Evolutionary conservation across 2,329 filamentous ascomycete genomes (phyloP), one percentile per base, ranked within the genome.

Genomic region (Didymella glomerata): DNA sequence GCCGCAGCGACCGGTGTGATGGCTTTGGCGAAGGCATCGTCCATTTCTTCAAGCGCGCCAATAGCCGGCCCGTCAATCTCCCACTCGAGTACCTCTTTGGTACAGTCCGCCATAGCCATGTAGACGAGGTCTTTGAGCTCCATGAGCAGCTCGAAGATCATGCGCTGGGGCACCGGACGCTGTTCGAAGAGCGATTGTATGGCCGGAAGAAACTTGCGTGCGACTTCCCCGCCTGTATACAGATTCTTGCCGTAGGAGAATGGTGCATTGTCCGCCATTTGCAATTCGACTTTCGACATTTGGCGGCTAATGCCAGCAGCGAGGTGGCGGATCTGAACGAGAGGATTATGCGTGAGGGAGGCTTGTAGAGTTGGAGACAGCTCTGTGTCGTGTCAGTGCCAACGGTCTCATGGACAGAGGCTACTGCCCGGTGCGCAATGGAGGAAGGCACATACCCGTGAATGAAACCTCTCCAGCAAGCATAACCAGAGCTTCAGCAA

Each of bases 101-200:
- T 64, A 36, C 70, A 74, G 11, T 65, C 66, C 18, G 61, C 51
- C 67, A 73, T 73, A 9, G 67, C 71, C 45, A 64, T 45, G 34
- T 69, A 73, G 1, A 74, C 59, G 3, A 75, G 50, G 20, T 76
- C 73, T 46, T 76, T 76, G 11, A 74, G 49, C 38, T 76, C 73
- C 68, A 76, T 70, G 11, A 75, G 58, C 3, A 76, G 48, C 44
- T 76, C 73, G 40, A 75, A 74, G 27, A 74, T 74, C 70, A 76
- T 75, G 16, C 72, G 65, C 22, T 74, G 71, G 4, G 73, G 73
- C 20, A 70, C 57, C 0, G 71, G 73, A 6, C 59, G 61, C 40
- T 74, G 72, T 34, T 71, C 60, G 57, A 76, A 74, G 20, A 76
- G 73, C 11, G 64, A 64, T 40, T 70, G 64, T 48, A 75, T 75